phyloP scores from a whole-genome alignment of 257 asterid genomes.

The Solanum peruvianum region DNA sequence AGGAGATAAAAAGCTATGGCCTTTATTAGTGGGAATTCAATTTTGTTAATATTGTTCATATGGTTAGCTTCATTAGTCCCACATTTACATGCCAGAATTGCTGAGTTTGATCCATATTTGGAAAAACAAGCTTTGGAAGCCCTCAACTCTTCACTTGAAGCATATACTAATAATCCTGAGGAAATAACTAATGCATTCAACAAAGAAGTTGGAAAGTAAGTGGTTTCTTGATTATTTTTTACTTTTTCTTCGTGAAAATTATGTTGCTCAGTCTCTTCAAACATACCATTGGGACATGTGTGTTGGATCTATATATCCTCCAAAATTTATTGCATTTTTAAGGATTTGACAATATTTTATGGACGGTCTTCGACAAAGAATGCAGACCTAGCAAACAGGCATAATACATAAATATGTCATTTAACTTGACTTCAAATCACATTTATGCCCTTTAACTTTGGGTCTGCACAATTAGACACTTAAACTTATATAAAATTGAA shows the following conservation, averaged over 20 bases:
- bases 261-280: background rate
- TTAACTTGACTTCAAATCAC: too few relatives aligned
- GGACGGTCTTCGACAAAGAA: background rate
- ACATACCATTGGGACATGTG: background rate
- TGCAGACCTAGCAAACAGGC: background rate
- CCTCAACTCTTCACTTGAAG: constrained; percentile 16
- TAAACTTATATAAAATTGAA: too few relatives aligned
- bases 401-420: too few relatives aligned
- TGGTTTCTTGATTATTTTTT: background rate
- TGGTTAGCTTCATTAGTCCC: constrained; percentile 4
- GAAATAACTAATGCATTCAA: constrained; percentile 25
- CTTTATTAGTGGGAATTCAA: background rate
- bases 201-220: constrained; percentile 35
- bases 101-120: constrained; percentile 26
- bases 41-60: background rate
- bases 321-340: background rate
- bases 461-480: too few relatives aligned
- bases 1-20: background rate
- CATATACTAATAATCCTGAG: constrained; percentile 33
- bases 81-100: constrained; percentile 17
- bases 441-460: too few relatives aligned
- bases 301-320: background rate
- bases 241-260: background rate
- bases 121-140: constrained; percentile 18
- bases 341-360: background rate